Evolutionary conservation across 306 rosid species (phyloP), one percentile per base, ranked within the genome.

Genomic region (Cyclanthera cordifolia): DNA sequence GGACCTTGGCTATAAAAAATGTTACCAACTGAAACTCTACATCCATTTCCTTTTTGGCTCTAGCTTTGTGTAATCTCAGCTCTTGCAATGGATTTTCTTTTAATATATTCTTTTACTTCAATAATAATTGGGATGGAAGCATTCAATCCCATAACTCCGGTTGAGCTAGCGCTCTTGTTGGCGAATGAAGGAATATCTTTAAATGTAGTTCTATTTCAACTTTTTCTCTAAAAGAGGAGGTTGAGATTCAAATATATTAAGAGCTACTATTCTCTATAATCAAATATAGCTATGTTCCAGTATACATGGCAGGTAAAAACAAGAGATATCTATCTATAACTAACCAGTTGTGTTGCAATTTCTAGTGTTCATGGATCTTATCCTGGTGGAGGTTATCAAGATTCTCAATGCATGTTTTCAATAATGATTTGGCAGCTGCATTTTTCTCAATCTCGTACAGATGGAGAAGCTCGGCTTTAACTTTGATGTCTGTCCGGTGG

Each of bases 391-490:
- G 57, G 76, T 76, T 82, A 81, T 81, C 82, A 76, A 92, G 73
- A 57, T 75, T 72, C 76, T 80, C 80, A 6, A 87, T 23, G 45
- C 95, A 82, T 64, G 64, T 81, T 41, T 72, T 82, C 48, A 89
- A 70, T 56, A 84, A 55, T 46, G 91, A 82, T 72, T 84, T 92
- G 19, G 96, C 98, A 69, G 75, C 96, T 39, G 70, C 93, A 30
- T 85, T 92, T 85, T 87, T 92, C 85, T 92, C 95, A 57, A 75
- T 63, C 74, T 86, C 90, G 16, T 20, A 77, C 76, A 73, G 86
- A 76, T 79, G 87, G 80, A 83, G 53, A 61, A 92, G 90, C 76
- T 86, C 92, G 15, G 69, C 79, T 73, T 74, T 79, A 63, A 89
- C 75, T 46, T 74, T 82, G 41, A 70, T 73, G 70, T 79, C 71